phyloP scores from a whole-genome alignment of 441 rosid species.

The Croton setiger region DNA sequence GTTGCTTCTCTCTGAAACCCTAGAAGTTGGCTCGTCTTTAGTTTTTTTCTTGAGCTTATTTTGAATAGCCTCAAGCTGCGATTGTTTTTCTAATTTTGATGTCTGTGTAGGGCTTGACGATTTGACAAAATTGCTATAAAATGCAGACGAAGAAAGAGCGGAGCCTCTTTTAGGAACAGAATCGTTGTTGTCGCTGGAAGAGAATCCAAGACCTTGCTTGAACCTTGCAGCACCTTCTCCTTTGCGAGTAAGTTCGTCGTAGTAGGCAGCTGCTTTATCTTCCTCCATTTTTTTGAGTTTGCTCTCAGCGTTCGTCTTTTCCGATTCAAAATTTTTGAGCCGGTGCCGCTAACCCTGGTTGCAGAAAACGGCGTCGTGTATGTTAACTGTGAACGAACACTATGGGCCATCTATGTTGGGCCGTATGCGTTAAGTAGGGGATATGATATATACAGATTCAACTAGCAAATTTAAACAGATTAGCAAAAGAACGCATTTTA shows the following conservation, averaged over 20 bases:
- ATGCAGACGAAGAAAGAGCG: slow-evolving; percentile 52
- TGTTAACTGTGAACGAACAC: not conserved
- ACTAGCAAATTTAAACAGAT: too few species aligned
- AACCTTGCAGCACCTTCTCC: slow-evolving; percentile 96
- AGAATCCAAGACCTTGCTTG: slow-evolving; percentile 94
- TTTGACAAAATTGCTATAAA: slow-evolving; percentile 61
- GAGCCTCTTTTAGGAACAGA: slow-evolving; percentile 49
- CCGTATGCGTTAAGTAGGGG: too few species aligned
- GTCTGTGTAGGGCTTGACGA: slow-evolving; percentile 57
- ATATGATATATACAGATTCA: too few species aligned
- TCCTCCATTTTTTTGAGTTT: slow-evolving; percentile 56
- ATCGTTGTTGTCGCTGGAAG: slow-evolving; percentile 26
- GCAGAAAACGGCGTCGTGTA: slow-evolving; percentile 1
- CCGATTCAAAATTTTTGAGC: too few species aligned
- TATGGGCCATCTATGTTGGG: not conserved
- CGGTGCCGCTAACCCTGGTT: too few species aligned
- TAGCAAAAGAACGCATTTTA: too few species aligned
- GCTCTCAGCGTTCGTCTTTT: slow-evolving; percentile 8
- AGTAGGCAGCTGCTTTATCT: slow-evolving; percentile 89
- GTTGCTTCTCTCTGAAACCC: slow-evolving; percentile 35
- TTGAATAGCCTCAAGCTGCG: slow-evolving; percentile 64
- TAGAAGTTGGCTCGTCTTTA: slow-evolving; percentile 27
- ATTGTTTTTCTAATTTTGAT: slow-evolving; percentile 45
- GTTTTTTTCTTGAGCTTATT: slow-evolving; percentile 69
- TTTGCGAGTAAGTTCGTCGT: slow-evolving; percentile 80